Base-by-base conservation (phyloP, 768 basidiomycete species). In the Naganishia vaughanmartiniae region DNA sequence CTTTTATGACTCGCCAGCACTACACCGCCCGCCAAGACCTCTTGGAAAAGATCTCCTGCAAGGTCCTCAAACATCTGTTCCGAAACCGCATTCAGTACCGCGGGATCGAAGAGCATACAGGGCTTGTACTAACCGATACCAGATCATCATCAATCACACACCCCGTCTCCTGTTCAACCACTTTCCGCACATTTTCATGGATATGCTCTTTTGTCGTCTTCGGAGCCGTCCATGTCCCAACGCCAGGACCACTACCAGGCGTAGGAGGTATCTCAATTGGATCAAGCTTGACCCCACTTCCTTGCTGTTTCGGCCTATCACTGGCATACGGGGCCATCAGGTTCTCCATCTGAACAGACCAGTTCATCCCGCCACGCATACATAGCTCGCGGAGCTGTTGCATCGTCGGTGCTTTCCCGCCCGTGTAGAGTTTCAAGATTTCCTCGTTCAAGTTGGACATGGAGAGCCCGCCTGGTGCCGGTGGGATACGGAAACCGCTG, bases 381-480 rank as follows among this genome's bases (percentile, higher is more conserved):
- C 60, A 63, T 17, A 63, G 39, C 14, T 63, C 60, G 7, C 60
- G 60, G 0, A 63, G 42, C 26, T 63, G 60, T 6, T 42, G 39
- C 60, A 63, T 63, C n/a, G 60, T 45, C 39, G 60, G 60, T 34
- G 60, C 42, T 30, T 45, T 63, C 9, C 60, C 60, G 60, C 42
- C 60, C 24, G 60, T 63, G 60, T 63, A 63, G 17, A 63, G 60
- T 30, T 63, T 63, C 15, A 42, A 45, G 15, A 63, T 63, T 30
- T 63, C 60, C 39, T 63, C 60, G 42, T 63, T 63, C 60, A 63
- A n/a, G 26, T 63, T 63, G 39, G 60, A 21, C 60, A 63, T 63
- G 39, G 60, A 63, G 26, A 63, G 39, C 2, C 60, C 60, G 9
- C 60, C 60, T 26, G 60, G 60, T 28, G 39, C 39, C 12, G 39